Evolutionary conservation across 2,329 filamentous ascomycete species (phyloP), one percentile per base, ranked within the genome.

Genomic region (Periglandula ipomoeae): DNA sequence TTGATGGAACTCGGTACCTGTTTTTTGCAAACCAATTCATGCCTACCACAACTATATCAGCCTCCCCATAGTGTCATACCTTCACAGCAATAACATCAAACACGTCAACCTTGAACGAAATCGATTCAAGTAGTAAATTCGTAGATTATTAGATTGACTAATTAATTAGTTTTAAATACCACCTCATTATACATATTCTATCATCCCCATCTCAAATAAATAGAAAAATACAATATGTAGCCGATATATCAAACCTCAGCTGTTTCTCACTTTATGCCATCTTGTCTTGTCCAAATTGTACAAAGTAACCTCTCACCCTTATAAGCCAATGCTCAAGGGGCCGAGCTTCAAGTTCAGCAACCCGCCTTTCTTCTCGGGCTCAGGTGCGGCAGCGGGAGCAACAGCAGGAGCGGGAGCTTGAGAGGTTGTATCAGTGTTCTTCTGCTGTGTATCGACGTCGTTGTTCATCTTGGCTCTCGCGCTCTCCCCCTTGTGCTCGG

Each of bases 341-440:
- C 44, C 44, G 7, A 46, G 44, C 44, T 46, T 46, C 44, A 46
- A 23, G 30, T 46, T 34, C 9, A 46, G 32, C 44, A 46, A 35
- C 15, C 30, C 23, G 26, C 26, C 30, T 8, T 30, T 8, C 26
- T 37, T 32, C 4, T 35, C 4, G 4, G n/a, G n/a, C 19, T 17
- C 13, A 17, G 44, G 24, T n/a, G n/a, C n/a, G n/a, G n/a, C n/a
- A 20, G 30, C 44, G 13, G 26, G n/a, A 22, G 38, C 38, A 6
- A 15, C 11, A n/a, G 34, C 34, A 8, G 27, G 4, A 37, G 34
- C 34, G 9, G 35, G 17, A 39, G 38, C 10, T 6, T 17, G 9
- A 5, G 38, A 17, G 23, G 19, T 10, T 11, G 19, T 23, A 13
- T 41, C 20, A 19, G 11, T 15, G 15, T 1, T 20, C 1, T 17